These are phyloP conservation scores for Citeromyces siamensis DNA, from an alignment of 1,139 yeast genomes.

Conservation along the genomic window DNA sequence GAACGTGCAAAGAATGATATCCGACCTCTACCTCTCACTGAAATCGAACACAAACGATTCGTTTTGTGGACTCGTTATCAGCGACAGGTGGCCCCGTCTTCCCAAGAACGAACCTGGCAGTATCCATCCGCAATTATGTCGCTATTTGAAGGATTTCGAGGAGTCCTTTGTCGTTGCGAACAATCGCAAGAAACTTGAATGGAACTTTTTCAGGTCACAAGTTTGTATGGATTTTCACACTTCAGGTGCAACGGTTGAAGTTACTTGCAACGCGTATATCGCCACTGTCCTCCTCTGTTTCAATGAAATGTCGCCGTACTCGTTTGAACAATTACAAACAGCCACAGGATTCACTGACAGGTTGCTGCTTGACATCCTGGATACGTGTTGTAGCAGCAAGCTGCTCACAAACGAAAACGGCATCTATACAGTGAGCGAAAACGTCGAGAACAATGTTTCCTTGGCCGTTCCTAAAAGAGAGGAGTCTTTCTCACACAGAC, in stretches of 20 bases:
- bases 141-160: not conserved
- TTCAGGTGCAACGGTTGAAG: not conserved
- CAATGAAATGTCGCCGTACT: not conserved
- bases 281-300: conserved; percentile 1
- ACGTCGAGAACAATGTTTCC: not conserved
- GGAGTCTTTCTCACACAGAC: not conserved
- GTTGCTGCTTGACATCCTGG: not conserved
- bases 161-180: not conserved
- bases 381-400: not conserved
- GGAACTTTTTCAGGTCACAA: not conserved
- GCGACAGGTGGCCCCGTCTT: not conserved
- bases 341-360: not conserved
- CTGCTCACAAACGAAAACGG: not conserved
- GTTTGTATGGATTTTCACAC: not conserved
- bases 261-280: conserved; percentile 1
- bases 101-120: not conserved
- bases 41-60: not conserved
- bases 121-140: not conserved
- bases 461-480: not conserved
- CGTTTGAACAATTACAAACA: not conserved
- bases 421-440: not conserved
- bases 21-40: not conserved
- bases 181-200: not conserved
- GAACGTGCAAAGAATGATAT: not conserved
- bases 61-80: conserved; percentile 1